phyloP scores from a whole-genome alignment of 768 basidiomycete genomes.

The Lactarius sanguifluus region DNA sequence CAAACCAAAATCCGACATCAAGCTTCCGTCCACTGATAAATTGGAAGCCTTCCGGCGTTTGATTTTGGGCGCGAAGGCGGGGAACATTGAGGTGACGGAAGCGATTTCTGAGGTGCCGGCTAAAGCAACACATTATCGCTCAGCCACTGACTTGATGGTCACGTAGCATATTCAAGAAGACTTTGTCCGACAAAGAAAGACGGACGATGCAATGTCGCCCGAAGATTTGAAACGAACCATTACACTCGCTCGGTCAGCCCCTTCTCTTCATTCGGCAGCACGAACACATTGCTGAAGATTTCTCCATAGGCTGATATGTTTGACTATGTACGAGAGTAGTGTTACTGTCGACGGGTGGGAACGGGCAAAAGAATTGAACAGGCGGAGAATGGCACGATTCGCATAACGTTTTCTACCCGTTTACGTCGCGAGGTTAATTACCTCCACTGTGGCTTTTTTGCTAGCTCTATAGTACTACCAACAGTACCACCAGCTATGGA shows the following conservation, averaged over 20 bases:
- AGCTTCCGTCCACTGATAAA: constrained; percentile 47
- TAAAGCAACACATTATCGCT: constrained; percentile 4
- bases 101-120: constrained; percentile 56
- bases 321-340: constrained; percentile 56
- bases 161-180: constrained; percentile 72
- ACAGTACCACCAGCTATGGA: constrained; percentile 28
- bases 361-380: constrained; percentile 59
- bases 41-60: constrained; percentile 58
- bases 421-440: neutral
- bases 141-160: neutral
- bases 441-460: neutral
- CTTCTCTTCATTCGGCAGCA: neutral
- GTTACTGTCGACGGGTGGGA: constrained; percentile 65
- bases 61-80: constrained; percentile 59
- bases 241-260: constrained; percentile 63
- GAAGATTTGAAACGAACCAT: constrained; percentile 69
- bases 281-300: constrained; percentile 19
- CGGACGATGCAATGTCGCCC: constrained; percentile 42
- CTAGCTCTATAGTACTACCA: neutral
- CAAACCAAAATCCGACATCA: constrained; percentile 45
- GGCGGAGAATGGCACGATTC: constrained; percentile 39
- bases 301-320: constrained; percentile 54
- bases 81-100: constrained; percentile 53
- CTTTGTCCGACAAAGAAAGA: constrained; percentile 53
- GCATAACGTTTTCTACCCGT: constrained; percentile 9